Evolutionary conservation across 106 monocot species (phyloP).

Genomic region (Dactylorhiza incarnata): DNA sequence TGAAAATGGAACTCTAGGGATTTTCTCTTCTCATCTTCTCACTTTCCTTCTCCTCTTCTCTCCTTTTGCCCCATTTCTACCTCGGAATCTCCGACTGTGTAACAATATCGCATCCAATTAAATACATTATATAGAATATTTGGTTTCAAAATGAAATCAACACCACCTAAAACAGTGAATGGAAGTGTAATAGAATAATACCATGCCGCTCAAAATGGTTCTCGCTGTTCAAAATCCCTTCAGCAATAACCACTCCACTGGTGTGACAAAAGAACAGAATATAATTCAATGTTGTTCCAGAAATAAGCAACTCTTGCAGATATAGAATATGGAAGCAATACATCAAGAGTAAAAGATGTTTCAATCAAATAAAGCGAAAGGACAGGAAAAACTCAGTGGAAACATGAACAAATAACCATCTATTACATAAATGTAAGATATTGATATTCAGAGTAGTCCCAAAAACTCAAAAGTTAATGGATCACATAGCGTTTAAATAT

Average conservation of each 20-base stretch:
- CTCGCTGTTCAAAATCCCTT: constrained; percentile 55
- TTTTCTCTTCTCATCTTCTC: too few relatives aligned
- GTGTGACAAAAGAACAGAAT: not conserved
- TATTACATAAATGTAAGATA: not conserved
- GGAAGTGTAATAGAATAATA: constrained; percentile 15
- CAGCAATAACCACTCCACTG: constrained; percentile 98
- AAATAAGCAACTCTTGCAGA: not conserved
- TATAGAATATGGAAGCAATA: not conserved
- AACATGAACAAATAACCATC: not conserved
- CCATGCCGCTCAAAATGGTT: constrained; percentile 67
- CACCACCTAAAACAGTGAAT: not conserved
- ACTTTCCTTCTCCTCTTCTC: too few relatives aligned
- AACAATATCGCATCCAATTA: not conserved
- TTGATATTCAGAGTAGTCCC: not conserved
- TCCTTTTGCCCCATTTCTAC: too few relatives aligned
- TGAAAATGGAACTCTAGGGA: too few relatives aligned
- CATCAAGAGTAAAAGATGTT: not conserved
- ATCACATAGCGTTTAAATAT: not conserved
- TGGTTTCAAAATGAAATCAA: not conserved
- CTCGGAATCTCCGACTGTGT: too few relatives aligned
- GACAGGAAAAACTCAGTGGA: not conserved
- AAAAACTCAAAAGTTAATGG: not conserved
- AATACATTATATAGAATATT: not conserved
- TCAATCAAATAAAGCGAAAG: not conserved
- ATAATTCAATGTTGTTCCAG: not conserved